Evolutionary conservation across 1,284 basidiomycete species (phyloP).

Genomic region (Naganishia cerealis): DNA sequence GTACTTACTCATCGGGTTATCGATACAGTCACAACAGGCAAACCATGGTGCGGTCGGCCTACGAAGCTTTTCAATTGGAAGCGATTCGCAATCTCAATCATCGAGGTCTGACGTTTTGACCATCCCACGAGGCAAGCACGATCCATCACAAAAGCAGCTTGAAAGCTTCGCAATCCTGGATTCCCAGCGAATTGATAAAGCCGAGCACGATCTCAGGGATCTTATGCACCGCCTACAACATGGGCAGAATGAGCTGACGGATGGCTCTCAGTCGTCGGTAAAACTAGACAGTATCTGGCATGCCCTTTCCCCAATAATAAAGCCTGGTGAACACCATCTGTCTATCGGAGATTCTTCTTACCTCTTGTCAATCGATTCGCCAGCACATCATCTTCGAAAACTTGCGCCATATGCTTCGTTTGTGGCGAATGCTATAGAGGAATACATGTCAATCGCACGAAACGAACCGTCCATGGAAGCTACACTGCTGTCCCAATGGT

Average conservation of each 20-base stretch:
- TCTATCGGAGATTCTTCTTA: background rate
- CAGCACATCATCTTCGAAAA: conserved; percentile 16
- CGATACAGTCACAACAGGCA: background rate
- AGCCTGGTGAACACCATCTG: background rate
- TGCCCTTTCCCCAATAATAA: background rate
- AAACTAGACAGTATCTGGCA: background rate
- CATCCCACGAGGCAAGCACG: background rate
- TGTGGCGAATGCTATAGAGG: background rate
- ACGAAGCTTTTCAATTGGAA: background rate
- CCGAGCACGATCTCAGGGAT: background rate
- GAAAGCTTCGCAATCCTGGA: background rate
- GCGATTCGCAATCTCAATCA: background rate
- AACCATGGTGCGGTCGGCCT: background rate
- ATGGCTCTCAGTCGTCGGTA: background rate
- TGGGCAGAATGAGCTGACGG: background rate
- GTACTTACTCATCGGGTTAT: background rate
- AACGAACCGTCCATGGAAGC: background rate
- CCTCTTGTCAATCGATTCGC: background rate
- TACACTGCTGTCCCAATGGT: conserved; percentile 22
- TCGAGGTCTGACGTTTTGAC: background rate
- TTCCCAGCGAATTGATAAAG: background rate
- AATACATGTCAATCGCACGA: background rate
- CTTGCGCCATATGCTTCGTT: conserved; percentile 19
- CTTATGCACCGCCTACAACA: background rate
- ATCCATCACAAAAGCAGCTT: background rate